Percentiles rank a stretch among this genome's conserved stretches.
Evolutionary conservation across 2,329 filamentous ascomycete genomes (phyloP).

Genomic region (Atkinsonella texensis): DNA sequence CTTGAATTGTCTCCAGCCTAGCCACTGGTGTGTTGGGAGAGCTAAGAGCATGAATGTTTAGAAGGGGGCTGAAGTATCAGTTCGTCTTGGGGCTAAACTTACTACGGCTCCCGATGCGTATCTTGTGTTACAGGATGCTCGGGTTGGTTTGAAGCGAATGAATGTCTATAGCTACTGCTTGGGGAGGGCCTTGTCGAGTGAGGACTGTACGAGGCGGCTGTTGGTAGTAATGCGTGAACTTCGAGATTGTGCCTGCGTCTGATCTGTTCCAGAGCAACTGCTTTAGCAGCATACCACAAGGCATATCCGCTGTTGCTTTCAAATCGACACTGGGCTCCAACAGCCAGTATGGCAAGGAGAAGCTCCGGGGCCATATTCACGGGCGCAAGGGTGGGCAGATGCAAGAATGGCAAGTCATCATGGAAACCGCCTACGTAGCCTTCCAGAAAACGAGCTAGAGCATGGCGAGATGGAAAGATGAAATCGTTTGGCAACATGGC

Average conservation of each 20-base stretch:
- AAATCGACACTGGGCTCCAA: slow-evolving; percentile 55
- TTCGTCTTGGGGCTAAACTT: slow-evolving; percentile 19
- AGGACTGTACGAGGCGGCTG: slow-evolving; percentile 45
- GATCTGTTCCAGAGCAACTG: slow-evolving; percentile 47
- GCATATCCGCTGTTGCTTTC: slow-evolving; percentile 47
- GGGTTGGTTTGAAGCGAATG: slow-evolving; percentile 45
- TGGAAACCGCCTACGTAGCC: slow-evolving; percentile 59
- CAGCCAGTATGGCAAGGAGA: slow-evolving; percentile 53
- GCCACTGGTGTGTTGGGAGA: slow-evolving; percentile 48
- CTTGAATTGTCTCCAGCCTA: slow-evolving; percentile 52
- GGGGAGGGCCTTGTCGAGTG: slow-evolving; percentile 48
- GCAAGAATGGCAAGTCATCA: slow-evolving; percentile 46
- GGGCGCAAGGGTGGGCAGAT: slow-evolving; percentile 53
- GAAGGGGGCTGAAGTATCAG: not conserved
- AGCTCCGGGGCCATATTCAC: slow-evolving; percentile 57
- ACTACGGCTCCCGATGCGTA: slow-evolving; percentile 48
- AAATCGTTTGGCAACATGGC: slow-evolving; percentile 50
- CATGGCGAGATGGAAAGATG: slow-evolving; percentile 56
- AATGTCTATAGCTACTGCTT: slow-evolving; percentile 44
- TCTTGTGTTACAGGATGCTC: slow-evolving; percentile 46
- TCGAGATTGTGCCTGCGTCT: slow-evolving; percentile 44
- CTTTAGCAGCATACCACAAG: slow-evolving; percentile 49
- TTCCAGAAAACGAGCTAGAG: slow-evolving; percentile 55
- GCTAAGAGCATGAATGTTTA: slow-evolving; percentile 18
- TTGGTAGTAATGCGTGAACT: slow-evolving; percentile 43